Evolutionary conservation across 352 stramenopile genomes (phyloP).

Genomic region (Phytophthora citricola): DNA sequence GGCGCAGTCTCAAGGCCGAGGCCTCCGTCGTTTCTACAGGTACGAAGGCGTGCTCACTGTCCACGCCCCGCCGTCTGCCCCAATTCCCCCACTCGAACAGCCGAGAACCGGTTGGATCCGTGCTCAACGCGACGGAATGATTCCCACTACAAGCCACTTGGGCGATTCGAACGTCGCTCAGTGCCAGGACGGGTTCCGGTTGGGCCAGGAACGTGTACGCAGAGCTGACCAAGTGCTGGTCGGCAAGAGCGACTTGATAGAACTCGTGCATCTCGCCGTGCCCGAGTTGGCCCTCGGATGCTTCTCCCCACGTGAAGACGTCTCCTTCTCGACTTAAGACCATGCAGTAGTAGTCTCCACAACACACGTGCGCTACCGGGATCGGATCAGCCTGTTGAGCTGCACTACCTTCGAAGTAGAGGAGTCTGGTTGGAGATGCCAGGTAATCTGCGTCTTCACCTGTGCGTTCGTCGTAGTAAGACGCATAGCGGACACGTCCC

Average conservation of each 20-base stretch:
- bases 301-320: conserved; percentile 82
- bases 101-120: conserved; percentile 27
- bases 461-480: conserved; percentile 62
- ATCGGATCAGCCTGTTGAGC: conserved; percentile 74
- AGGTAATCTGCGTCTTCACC: conserved; percentile 57
- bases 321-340: conserved; percentile 66
- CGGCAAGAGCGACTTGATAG: conserved; percentile 72
- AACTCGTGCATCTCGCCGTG: conserved; percentile 59
- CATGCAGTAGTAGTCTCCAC: conserved; percentile 78
- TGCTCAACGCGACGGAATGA: conserved; percentile 59
- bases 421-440: conserved; percentile 45
- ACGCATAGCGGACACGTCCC: conserved; percentile 39
- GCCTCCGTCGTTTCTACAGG: conserved; percentile 45
- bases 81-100: conserved; percentile 82
- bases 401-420: conserved; percentile 68
- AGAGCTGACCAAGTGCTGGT: conserved; percentile 69
- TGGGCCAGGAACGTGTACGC: conserved; percentile 73
- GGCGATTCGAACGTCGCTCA: conserved; percentile 48
- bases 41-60: conserved; percentile 66
- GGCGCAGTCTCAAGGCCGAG: conserved; percentile 40
- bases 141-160: conserved; percentile 68
- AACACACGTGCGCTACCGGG: conserved; percentile 55
- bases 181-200: conserved; percentile 62
- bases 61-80: conserved; percentile 56
- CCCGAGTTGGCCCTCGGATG: conserved; percentile 73